Evolutionary conservation across 345 rosid genomes (phyloP).

Genomic region (Dimocarpus longan): DNA sequence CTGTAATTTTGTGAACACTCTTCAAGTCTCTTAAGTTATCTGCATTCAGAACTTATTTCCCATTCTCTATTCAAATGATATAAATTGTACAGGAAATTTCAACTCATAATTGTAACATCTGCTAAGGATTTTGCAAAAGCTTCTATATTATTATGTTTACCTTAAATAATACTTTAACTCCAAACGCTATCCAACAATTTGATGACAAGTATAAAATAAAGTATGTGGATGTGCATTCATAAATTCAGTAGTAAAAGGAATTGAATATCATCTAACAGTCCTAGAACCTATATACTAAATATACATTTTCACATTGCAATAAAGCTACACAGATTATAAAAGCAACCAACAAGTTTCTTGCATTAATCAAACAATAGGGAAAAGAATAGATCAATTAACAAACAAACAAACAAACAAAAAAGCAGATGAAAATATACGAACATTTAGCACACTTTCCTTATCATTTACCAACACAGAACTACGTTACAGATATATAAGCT

Average conservation of each 20-base stretch:
- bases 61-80: not conserved
- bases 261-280: not conserved
- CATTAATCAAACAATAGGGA: not conserved
- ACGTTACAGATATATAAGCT: constrained; percentile 35
- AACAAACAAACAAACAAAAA: not conserved
- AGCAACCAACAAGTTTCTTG: not conserved
- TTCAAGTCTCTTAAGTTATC: not conserved
- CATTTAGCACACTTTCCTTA: constrained; percentile 13
- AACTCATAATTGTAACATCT: not conserved
- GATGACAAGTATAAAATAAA: not conserved
- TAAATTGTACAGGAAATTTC: not conserved
- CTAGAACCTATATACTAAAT: not conserved
- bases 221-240: not conserved
- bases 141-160: not conserved
- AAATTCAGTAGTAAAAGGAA: not conserved
- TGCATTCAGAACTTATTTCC: not conserved
- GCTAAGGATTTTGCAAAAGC: not conserved
- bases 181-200: not conserved
- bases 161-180: not conserved
- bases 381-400: not conserved
- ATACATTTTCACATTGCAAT: not conserved
- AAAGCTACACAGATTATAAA: not conserved
- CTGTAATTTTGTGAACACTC: not conserved
- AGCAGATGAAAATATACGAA: not conserved
- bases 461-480: constrained; percentile 30